Conservation (phyloP, 202 grass and related monocot genomes). For the Cymbopogon flexuosus region DNA sequence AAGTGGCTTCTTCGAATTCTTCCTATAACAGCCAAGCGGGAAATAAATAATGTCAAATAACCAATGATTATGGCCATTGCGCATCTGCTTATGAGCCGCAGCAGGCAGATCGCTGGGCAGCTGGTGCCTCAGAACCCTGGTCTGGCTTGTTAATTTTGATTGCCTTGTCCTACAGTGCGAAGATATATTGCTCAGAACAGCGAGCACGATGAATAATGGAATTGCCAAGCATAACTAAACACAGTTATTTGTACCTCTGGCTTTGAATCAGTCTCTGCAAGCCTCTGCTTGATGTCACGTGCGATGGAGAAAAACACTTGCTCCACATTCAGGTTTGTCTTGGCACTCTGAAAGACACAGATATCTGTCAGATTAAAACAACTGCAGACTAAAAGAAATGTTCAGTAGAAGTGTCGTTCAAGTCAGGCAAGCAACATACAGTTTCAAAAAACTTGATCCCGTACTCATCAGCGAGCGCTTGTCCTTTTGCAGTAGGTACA, state of each 20-base stretch:
- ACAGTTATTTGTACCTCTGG: slow-evolving; percentile 55
- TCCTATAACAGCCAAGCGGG: slow-evolving; percentile 70
- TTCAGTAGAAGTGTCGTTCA: background rate
- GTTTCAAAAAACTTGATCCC: slow-evolving; percentile 93
- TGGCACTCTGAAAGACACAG: slow-evolving; percentile 73
- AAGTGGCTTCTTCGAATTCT: slow-evolving; percentile 60
- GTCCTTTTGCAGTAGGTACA: slow-evolving; percentile 83
- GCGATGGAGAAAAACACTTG: slow-evolving; percentile 95
- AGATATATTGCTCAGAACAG: slow-evolving; percentile 22
- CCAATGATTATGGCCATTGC: slow-evolving; percentile 24
- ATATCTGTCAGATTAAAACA: background rate
- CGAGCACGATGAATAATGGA: background rate
- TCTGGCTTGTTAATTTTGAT: slow-evolving; percentile 97
- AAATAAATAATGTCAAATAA: slow-evolving; percentile 60
- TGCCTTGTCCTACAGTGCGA: slow-evolving; percentile 57
- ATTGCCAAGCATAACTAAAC: background rate
- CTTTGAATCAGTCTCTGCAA: slow-evolving; percentile 82
- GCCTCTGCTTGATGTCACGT: slow-evolving; percentile 94
- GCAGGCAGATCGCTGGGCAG: slow-evolving; percentile 54
- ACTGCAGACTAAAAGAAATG: background rate
- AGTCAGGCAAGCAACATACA: slow-evolving; percentile 46
- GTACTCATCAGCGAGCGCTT: slow-evolving; percentile 85
- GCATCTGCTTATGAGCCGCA: slow-evolving; percentile 59
- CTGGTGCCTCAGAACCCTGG: slow-evolving; percentile 36
- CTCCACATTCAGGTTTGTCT: slow-evolving; percentile 95